Evolutionary conservation across 2,329 filamentous ascomycete species (phyloP), one percentile per base, ranked within the genome.

Genomic region (Pseudopithomyces chartarum): DNA sequence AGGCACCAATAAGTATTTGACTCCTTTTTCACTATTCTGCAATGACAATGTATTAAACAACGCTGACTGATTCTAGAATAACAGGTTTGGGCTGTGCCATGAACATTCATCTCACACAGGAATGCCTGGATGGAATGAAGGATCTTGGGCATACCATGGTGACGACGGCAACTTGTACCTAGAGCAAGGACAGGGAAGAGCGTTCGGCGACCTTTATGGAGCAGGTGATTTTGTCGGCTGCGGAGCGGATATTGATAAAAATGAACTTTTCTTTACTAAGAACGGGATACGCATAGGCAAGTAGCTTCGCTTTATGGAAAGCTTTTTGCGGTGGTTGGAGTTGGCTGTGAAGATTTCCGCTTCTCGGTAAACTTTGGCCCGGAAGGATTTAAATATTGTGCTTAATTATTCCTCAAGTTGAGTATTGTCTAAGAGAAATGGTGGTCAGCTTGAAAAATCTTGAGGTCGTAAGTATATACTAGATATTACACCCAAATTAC

Each of bases 231-330:
- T 54, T 23, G 19, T 54, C 23, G 51, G 51, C 6, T 54, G 51
- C 38, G 51, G 51, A 32, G 19, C 26, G 4, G 42, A 54, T 29
- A 39, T 19, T 1, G n/a, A 54, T 17, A 46, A 47, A 23, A 22
- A 54, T 26, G 51, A 54, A 29, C 15, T 54, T 15, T 54, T 54
- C 42, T 54, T 54, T 19, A 54, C 51, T 7, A 54, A 54, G 22
- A 54, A 54, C 47, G 51, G 51, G 22, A 47, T 3, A 36, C 34
- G 26, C 34, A 8, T 29, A 5, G 26, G 26, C n/a, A n/a, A n/a
- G 51, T 29, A 29, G 26, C 26, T 29, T 54, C 29, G 40, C 51
- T 26, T 38, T 19, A 33, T 22, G 51, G 51, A 38, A 34, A 43
- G 42, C 51, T 34, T 12, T 54, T 54, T 47, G 40, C 34, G 6